Base-by-base conservation (phyloP, 805 yeast genomes). In the Candida caryicola region DNA sequence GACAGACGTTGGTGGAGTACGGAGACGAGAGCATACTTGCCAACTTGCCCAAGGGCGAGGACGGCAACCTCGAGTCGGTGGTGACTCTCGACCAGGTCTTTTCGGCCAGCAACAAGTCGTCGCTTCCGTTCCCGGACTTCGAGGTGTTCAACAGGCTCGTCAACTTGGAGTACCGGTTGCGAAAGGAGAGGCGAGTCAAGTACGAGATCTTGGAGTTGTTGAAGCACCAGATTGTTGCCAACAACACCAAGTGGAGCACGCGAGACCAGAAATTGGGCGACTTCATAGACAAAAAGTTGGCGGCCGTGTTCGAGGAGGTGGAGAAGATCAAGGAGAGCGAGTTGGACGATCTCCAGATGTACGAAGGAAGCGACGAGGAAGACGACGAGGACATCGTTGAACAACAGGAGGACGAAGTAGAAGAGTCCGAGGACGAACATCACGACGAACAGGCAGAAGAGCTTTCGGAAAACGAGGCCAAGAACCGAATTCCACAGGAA, bases 161-260 rank as follows among this genome's bases (percentile, higher is more conserved):
- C 3, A 59, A 63, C 34, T 49, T 60, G 10, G 74, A 69, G 41
- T 61, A 50, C 37, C 41, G 60, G 25, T 45, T 59, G 31, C 54
- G 71, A 17, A 47, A 64, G 39, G 48, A 58, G 38, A 44, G 54
- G 37, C 57, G 62, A 47, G 51, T 68, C 33, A 60, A 63, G 39
- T 57, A 63, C 43, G 73, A 67, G 39, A 49, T 65, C 2, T 50
- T 67, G 36, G 50, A 52, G 10, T 50, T 53, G 34, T 54, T 64
- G 23, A 65, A 62, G 38, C 51, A 55, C 34, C 65, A 60, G 29
- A 47, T 66, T 19, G 40, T 47, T 1, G 46, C 55, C 13, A 55
- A 60, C 23, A 65, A 64, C 38, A 51, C 46, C 35, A 60, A 59
- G 41, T 69, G 74, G 74, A 54, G 52, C 12, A 33, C 50, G 8